These are phyloP conservation scores for Erysimum cheiranthoides DNA, from an alignment of 345 rosid species.

Conservation along the genomic window DNA sequence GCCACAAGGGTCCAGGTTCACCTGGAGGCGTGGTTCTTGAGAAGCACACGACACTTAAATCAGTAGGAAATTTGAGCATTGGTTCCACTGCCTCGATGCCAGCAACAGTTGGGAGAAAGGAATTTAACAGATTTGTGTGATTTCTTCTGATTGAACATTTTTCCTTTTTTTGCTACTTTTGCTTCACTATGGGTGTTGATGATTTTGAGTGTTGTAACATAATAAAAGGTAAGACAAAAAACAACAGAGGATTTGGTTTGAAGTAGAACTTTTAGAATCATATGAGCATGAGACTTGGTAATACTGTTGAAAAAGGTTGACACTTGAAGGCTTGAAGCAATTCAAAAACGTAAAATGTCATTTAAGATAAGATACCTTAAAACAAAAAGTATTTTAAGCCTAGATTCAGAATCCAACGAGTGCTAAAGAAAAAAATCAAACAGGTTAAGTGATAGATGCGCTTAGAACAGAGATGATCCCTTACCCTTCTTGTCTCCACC, in stretches of 20 bases:
- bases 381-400: not conserved
- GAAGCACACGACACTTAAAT: constrained; percentile 58
- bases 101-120: constrained; percentile 68
- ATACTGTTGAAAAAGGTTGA: not conserved
- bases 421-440: not conserved
- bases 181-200: constrained; percentile 47
- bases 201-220: constrained; percentile 58
- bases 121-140: constrained; percentile 99
- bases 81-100: constrained; percentile 85
- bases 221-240: constrained; percentile 40
- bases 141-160: constrained; percentile 36
- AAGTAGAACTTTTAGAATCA: constrained; percentile 1
- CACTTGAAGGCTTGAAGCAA: constrained; percentile 19
- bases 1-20: constrained; percentile 43
- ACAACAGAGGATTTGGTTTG: constrained; percentile 24
- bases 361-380: not conserved
- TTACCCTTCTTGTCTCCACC: constrained; percentile 73
- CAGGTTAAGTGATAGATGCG: not conserved
- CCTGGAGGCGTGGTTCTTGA: constrained; percentile 54
- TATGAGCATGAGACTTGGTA: constrained; percentile 3
- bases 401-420: constrained; percentile 6
- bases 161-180: constrained; percentile 28
- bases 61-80: constrained; percentile 72
- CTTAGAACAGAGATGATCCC: constrained; percentile 63
- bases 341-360: not conserved